These are phyloP conservation scores for Tricholoma furcatifolium DNA, from an alignment of 768 basidiomycete species.

Conservation along the genomic window DNA sequence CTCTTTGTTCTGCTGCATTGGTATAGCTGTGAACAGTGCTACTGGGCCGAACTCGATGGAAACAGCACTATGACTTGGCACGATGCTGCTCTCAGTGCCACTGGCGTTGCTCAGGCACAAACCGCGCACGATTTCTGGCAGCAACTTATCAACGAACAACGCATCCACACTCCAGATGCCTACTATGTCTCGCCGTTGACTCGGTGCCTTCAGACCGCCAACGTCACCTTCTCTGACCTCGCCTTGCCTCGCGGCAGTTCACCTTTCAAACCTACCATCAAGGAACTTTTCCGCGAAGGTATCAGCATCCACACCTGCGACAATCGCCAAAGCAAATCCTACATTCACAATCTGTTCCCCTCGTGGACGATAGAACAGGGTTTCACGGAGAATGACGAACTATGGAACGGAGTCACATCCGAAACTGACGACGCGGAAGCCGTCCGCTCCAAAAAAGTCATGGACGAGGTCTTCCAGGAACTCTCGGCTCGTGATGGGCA, in stretches of 20 bases:
- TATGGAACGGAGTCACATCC: slow-evolving; percentile 50
- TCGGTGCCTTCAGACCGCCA: slow-evolving; percentile 57
- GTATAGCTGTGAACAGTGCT: slow-evolving; percentile 28
- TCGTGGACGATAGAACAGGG: slow-evolving; percentile 52
- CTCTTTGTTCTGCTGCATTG: not conserved
- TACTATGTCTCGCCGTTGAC: slow-evolving; percentile 65
- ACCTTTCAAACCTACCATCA: not conserved
- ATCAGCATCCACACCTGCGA: slow-evolving; percentile 74
- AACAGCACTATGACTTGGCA: slow-evolving; percentile 74
- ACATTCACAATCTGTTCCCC: slow-evolving; percentile 50
- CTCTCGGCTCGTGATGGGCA: too few relatives aligned
- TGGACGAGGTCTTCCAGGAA: slow-evolving; percentile 55
- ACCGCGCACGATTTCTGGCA: slow-evolving; percentile 46
- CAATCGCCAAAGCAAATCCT: slow-evolving; percentile 47
- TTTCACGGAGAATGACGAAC: slow-evolving; percentile 60
- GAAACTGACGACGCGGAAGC: slow-evolving; percentile 50
- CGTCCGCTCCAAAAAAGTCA: slow-evolving; percentile 44
- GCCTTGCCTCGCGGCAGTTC: not conserved
- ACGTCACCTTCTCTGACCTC: slow-evolving; percentile 47
- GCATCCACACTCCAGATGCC: slow-evolving; percentile 51
- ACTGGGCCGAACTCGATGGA: slow-evolving; percentile 63
- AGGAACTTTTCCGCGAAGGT: slow-evolving; percentile 65
- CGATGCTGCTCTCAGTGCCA: slow-evolving; percentile 60
- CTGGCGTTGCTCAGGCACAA: slow-evolving; percentile 57
- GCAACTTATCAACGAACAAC: slow-evolving; percentile 34